Evolutionary conservation across 768 basidiomycete genomes (phyloP), one percentile per base, ranked within the genome.

Genomic region (Tricholoma sp.): DNA sequence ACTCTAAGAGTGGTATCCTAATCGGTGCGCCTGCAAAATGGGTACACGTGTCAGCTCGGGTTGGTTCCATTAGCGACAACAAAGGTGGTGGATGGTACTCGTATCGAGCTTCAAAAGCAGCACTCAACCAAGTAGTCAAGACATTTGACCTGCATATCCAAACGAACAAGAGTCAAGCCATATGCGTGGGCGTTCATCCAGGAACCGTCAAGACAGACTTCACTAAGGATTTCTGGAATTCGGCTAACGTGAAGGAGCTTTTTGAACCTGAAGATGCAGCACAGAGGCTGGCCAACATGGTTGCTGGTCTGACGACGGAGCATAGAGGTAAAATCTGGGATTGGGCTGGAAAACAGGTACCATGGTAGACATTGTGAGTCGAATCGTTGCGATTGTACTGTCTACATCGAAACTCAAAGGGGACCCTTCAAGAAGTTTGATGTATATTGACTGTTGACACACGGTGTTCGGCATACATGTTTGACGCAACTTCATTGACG

Each of bases 141-240:
- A 84, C 82, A 15, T 84, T 83, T 60, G 81, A 86, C 65, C 59
- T 79, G 49, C 75, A 84, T 54, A 68, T 85, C 34, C 66, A 77
- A 61, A 70, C 75, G 68, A 76, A 77, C 60, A 75, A 73, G 50
- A 70, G 62, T 4, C 71, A 73, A 29, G 79, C 81, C 17, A 79
- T 84, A 47, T 78, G 76, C 59, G 74, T 83, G 24, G 81, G 80
- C 5, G 68, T 83, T 15, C 83, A 84, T 62, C 83, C 84, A 2
- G 83, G 82, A 1, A 84, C 83, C 0, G 78, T 85, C 37, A 80
- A 80, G 68, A 84, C 83, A 11, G 78, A 81, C 53, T 65, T 86
- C 55, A 83, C 81, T 72, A 78, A 72, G 60, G 74, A 70, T 3
- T 84, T 78, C 60, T 82, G 82, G 82, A 63, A 63, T 6, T 72